phyloP scores from a whole-genome alignment of 2,329 filamentous ascomycete genomes.

The Scedosporium dehoogii region DNA sequence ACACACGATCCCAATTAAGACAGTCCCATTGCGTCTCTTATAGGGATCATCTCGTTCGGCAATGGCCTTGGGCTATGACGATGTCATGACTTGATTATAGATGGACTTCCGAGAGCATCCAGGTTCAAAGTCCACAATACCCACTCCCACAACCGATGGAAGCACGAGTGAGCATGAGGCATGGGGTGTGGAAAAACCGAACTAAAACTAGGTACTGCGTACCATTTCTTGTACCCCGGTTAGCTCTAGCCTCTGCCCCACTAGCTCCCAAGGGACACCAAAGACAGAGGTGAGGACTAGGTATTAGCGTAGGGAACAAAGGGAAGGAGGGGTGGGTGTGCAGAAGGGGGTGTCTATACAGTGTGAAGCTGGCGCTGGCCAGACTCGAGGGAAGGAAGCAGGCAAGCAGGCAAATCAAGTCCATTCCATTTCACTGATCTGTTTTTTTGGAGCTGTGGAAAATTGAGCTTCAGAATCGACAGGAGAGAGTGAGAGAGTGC shows the following conservation, averaged over 20 bases:
- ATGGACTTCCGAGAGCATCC: conserved; percentile 1
- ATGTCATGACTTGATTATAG: background rate
- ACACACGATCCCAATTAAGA: background rate
- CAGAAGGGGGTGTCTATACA: no score
- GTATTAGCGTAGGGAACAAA: background rate
- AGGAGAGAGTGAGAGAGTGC: no score
- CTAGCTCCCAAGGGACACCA: background rate
- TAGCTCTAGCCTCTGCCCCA: background rate
- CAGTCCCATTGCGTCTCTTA: background rate
- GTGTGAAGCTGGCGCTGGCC: no score
- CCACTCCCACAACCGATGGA: background rate
- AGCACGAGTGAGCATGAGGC: background rate
- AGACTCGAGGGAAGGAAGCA: no score
- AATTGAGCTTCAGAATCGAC: no score
- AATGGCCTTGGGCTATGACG: background rate
- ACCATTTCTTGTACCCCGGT: background rate
- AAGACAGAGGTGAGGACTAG: background rate
- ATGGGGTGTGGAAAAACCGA: background rate
- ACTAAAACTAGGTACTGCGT: background rate
- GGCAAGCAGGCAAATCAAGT: no score
- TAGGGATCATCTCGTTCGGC: background rate
- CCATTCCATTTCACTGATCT: no score
- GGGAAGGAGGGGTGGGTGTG: background rate
- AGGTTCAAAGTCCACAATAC: background rate
- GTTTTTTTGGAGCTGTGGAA: no score